A percentile compares a stretch with the other conserved stretches of the same genome.
phyloP scores from a whole-genome alignment of 2,329 filamentous ascomycete species.

The Laburnicola sp. region DNA sequence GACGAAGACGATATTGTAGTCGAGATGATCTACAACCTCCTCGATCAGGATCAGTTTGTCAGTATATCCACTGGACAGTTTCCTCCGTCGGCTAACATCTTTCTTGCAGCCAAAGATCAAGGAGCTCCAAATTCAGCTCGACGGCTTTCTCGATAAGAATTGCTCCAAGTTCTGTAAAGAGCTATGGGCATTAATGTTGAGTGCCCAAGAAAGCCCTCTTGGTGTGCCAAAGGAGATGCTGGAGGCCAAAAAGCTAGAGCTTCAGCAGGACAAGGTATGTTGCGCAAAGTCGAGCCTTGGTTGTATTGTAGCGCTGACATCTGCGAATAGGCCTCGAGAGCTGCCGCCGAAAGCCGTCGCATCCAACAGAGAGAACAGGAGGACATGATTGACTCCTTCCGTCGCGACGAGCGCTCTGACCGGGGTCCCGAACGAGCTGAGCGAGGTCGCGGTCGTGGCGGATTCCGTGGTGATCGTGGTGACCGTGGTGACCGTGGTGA shows the following conservation, averaged over 20 bases:
- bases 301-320: constrained; percentile 22
- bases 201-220: constrained; percentile 83
- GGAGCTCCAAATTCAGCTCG: constrained; percentile 88
- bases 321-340: constrained; percentile 72
- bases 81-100: constrained; percentile 17
- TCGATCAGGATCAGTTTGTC: constrained; percentile 77
- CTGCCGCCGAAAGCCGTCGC: constrained; percentile 72
- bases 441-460: too few species aligned
- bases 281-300: neutral
- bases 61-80: constrained; percentile 43
- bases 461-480: too few species aligned
- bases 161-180: constrained; percentile 89
- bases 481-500: constrained; percentile 52
- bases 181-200: constrained; percentile 87
- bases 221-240: constrained; percentile 93
- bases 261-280: constrained; percentile 89
- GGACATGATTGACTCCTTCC: constrained; percentile 68
- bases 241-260: constrained; percentile 92
- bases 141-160: constrained; percentile 92
- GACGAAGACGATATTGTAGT: constrained; percentile 95
- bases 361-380: constrained; percentile 62
- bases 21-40: constrained; percentile 71
- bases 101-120: constrained; percentile 84
- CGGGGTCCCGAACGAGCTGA: too few species aligned
- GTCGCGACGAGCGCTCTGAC: constrained; percentile 72